Evolutionary conservation across 2,329 filamentous ascomycete species (phyloP), one percentile per base, ranked within the genome.

Genomic region (Nothopassalora personata): DNA sequence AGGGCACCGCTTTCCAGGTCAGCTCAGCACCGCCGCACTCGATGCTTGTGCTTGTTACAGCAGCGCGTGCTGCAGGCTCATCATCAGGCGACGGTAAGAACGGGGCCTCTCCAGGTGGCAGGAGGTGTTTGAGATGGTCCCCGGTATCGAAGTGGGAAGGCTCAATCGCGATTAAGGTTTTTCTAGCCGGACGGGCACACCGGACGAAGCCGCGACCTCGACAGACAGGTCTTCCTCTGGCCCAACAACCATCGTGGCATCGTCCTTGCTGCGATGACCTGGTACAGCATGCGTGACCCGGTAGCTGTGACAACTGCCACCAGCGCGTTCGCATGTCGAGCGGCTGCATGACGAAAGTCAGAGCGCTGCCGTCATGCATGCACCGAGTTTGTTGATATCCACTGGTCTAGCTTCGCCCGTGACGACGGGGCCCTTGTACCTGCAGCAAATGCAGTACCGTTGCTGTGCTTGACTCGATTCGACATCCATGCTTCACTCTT

Each of bases 391-490:
- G 56, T 58, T 53, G 56, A 47, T 51, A 45, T 53, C 49, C n/a
- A 51, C 28, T 31, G 27, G 27, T 51, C 30, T 51, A 51, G 46
- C 46, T 49, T 34, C 19, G 5, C 23, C 47, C 3, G 2, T 49
- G 46, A 43, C 39, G 39, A 43, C 19, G 46, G 31, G 45, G 33
- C 30, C 53, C 56, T 54, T 48, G 64, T 64, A 62, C 64, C 64
- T 65, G 64, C 63, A 65, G 60, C 36, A 54, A n/a, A 45, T 51
- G 51, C 51, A 58, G 54, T 56, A 56, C 56, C 52, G 54, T 60
- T 59, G 54, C 58, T 59, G 61, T 57, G 28, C 53, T 58, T 62
- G 53, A 56, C 53, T 56, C 48, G 33, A 43, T 53, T 60, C 56
- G 48, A 53, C 43, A 60, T 65, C 64, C 64, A 58, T 58, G 59